Conservation (phyloP, 129 eudicot genomes). For the Ambrosia artemisiifolia region DNA sequence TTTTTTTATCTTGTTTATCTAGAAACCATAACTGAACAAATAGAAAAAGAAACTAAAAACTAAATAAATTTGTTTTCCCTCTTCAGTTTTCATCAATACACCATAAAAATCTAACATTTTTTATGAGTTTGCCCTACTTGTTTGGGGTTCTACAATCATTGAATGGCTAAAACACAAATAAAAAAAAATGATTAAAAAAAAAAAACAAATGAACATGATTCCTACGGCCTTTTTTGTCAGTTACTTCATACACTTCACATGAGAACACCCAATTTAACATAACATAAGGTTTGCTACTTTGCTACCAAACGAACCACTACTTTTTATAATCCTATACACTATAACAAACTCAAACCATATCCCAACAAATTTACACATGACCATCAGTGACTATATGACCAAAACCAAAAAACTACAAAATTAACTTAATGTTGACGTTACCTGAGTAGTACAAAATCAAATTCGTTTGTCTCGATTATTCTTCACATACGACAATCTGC, state of each 20-base stretch:
- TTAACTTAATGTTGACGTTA: conserved; percentile 2
- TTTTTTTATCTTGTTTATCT: too few relatives aligned
- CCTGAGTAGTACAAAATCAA: conserved; percentile 2
- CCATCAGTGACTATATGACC: not conserved
- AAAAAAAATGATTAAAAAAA: not conserved
- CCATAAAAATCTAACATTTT: too few relatives aligned
- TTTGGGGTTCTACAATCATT: not conserved
- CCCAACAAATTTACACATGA: conserved; percentile 28
- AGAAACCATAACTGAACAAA: too few relatives aligned
- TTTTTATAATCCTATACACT: conserved; percentile 11
- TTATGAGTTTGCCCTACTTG: not conserved
- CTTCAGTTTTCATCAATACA: too few relatives aligned
- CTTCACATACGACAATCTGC: conserved; percentile 17
- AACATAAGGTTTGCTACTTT: not conserved
- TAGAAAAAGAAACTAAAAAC: too few relatives aligned
- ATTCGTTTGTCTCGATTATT: conserved; percentile 18
- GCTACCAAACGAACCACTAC: conserved; percentile 17
- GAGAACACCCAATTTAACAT: conserved; percentile 3
- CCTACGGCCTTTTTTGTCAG: not conserved
- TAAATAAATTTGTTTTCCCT: too few relatives aligned
- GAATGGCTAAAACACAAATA: not conserved
- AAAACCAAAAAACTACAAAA: not conserved
- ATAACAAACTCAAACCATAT: not conserved
- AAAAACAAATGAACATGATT: not conserved
- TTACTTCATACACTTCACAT: not conserved